Evolutionary conservation across 257 asterid species (phyloP), one percentile per base, ranked within the genome.

Genomic region (Solanum sejunctum): DNA sequence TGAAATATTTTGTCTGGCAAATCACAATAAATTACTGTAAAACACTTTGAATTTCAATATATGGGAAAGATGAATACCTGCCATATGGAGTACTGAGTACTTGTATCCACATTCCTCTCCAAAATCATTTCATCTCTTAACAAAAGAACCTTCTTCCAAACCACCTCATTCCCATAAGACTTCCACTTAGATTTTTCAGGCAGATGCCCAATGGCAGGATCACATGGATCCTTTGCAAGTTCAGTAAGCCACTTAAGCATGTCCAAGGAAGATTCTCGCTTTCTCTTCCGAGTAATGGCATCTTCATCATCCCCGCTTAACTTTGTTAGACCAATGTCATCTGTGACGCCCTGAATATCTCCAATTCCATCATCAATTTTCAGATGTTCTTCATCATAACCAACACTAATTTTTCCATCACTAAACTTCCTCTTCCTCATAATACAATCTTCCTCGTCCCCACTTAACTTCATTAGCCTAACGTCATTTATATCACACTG

Each of bases 121-220:
- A 84, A 83, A 81, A 85, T 87, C 96, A 93, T 86, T 21, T 84
- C 88, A 77, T 90, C 93, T 73, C 98, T 96, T 88, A 86, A 90
- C 89, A 85, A 66, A 82, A 97, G 88, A 88, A 90, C 84, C 90
- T 91, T 93, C 91, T 93, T 97, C 98, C 98, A 95, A 18, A 75
- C 82, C 84, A 83, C 72, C 67, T 95, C 95, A 79, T 51, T 84
- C 51, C 95, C 92, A 64, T 90, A 88, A 78, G 56, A 26, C 87
- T 93, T 97, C 99, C 99, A 97, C 86, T 90, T 93, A 21, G 89
- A 90, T 72, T 83, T 89, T 63, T 92, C 93, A 0, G 99, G 98
- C 41, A 97, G 78, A 3, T 84, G 47, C 51, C 89, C 95, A 78
- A 89, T 85, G 36, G 86, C 86, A 8, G 91, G 89, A 85, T 89